These are phyloP conservation scores for Cladophialophora exuberans DNA, from an alignment of 2,329 filamentous ascomycete genomes.

Conservation along the genomic window DNA sequence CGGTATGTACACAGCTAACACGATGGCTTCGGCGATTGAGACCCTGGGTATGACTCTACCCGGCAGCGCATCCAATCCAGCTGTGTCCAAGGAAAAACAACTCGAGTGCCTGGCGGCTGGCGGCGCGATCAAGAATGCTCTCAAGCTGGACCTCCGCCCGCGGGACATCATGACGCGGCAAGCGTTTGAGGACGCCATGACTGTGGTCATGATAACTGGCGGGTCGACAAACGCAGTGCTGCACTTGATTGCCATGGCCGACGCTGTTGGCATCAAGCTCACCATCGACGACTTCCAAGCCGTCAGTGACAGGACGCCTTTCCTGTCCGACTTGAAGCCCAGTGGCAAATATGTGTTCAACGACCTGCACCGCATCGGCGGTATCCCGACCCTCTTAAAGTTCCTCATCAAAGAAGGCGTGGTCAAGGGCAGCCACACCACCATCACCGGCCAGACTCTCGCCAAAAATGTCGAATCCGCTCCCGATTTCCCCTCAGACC, in stretches of 20 bases:
- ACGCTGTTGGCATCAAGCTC: slow-evolving; percentile 78
- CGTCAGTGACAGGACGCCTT: slow-evolving; percentile 76
- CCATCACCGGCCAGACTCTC: slow-evolving; percentile 62
- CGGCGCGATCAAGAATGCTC: slow-evolving; percentile 71
- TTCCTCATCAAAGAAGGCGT: slow-evolving; percentile 61
- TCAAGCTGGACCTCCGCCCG: slow-evolving; percentile 76
- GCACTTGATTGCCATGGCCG: slow-evolving; percentile 81
- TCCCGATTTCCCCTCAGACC: slow-evolving; percentile 67
- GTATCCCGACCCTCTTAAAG: slow-evolving; percentile 61
- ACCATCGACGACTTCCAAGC: slow-evolving; percentile 85
- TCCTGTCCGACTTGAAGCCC: slow-evolving; percentile 81
- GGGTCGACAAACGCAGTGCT: slow-evolving; percentile 86
- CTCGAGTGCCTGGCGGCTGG: slow-evolving; percentile 74
- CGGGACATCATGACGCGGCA: slow-evolving; percentile 77
- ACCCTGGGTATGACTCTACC: slow-evolving; percentile 78
- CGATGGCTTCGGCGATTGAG: slow-evolving; percentile 82
- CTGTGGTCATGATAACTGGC: slow-evolving; percentile 78
- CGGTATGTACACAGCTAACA: slow-evolving; percentile 90
- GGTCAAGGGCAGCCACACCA: slow-evolving; percentile 63
- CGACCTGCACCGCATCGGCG: slow-evolving; percentile 60
- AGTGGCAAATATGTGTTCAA: slow-evolving; percentile 68
- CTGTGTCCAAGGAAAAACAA: slow-evolving; percentile 71
- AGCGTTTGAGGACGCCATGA: slow-evolving; percentile 85
- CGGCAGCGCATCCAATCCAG: slow-evolving; percentile 78
- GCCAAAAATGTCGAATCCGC: slow-evolving; percentile 62